Base-by-base conservation (phyloP, 352 stramenopile genomes). In the Plasmopara halstedii region DNA sequence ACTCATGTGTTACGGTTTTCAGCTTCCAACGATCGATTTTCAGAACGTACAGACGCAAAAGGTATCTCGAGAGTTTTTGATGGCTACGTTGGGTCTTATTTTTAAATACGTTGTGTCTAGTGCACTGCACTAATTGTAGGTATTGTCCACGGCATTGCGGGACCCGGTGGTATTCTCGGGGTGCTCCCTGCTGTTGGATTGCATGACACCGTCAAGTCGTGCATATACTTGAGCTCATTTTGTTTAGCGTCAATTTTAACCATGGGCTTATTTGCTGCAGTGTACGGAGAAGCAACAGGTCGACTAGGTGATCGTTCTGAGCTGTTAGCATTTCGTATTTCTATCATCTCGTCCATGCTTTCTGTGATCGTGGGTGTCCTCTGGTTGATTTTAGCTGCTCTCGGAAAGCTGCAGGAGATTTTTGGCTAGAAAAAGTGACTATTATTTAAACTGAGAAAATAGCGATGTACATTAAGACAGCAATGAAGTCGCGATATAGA, bases 111-210 rank as follows among this genome's bases (percentile, higher is more conserved):
- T 17, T 34, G 11, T 34, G 53, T 21, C 11, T 53, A 85, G 73
- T 85, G 61, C 43, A 82, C 93, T 21, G 83, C 87, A 20, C 31
- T 97, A 19, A 38, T 85, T 14, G 78, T 94, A 29, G 89, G 89
- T 32, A 89, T 97, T 23, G 66, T 97, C 34, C 87, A 97, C 59
- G 89, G 89, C 15, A 82, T 97, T 32, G 85, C 89, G 4, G 78
- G 78, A 0, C 75, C 78, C 7, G 78, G 75, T 27, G 76, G 77
- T 25, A 86, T 88, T 46, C 64, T 97, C 21, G 87, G 86, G 41
- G 82, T 97, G 22, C 73, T 97, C 25, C 89, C 89, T 20, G 85
- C 87, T 0, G 79, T 97, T 2, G 78, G 93, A 27, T 62, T 96
- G 23, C 82, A 94, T 49, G 63, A 95, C 53, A 76, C 64, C 23